These are phyloP conservation scores for Lentinus polychrous DNA, from an alignment of 1,284 basidiomycete species.

Conservation along the genomic window DNA sequence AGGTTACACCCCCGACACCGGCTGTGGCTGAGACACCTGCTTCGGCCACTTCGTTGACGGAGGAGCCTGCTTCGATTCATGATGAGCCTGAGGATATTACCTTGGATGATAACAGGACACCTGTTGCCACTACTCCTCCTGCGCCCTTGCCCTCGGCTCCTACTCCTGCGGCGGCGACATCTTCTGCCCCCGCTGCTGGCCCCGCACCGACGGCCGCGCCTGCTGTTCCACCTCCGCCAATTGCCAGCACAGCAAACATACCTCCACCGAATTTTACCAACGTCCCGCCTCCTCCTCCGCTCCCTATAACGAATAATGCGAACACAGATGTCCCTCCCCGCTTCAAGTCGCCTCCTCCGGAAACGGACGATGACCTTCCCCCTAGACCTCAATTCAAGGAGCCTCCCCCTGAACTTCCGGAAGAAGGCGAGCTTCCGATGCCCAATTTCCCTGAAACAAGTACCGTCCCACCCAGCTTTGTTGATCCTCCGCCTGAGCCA, in stretches of 20 bases:
- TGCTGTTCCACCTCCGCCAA: conserved; percentile 14
- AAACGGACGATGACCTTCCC: conserved; percentile 31
- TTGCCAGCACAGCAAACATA: conserved; percentile 13
- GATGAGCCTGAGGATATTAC: conserved; percentile 6
- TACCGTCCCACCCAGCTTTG: conserved; percentile 16
- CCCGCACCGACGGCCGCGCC: conserved; percentile 4
- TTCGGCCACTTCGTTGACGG: conserved; percentile 4
- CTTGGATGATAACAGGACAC: conserved; percentile 4
- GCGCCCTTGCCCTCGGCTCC: not conserved
- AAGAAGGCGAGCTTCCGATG: conserved; percentile 24
- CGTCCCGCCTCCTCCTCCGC: conserved; percentile 13
- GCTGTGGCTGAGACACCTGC: conserved; percentile 4
- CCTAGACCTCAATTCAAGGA: conserved; percentile 48
- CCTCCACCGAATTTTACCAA: conserved; percentile 29
- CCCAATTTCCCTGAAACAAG: conserved; percentile 30
- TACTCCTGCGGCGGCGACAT: conserved; percentile 7
- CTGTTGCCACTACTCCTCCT: conserved; percentile 1
- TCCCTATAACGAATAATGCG: conserved; percentile 16
- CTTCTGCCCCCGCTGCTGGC: not conserved
- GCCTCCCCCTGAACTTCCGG: conserved; percentile 29
- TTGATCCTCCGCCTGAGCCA: conserved; percentile 23
- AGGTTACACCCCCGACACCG: conserved; percentile 5
- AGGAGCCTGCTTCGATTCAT: conserved; percentile 11
- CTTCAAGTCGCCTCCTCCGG: conserved; percentile 35
- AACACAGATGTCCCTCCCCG: conserved; percentile 21